Evolutionary conservation across 306 rosid genomes (phyloP), one percentile per base, ranked within the genome.

Genomic region (Trifolium repens): DNA sequence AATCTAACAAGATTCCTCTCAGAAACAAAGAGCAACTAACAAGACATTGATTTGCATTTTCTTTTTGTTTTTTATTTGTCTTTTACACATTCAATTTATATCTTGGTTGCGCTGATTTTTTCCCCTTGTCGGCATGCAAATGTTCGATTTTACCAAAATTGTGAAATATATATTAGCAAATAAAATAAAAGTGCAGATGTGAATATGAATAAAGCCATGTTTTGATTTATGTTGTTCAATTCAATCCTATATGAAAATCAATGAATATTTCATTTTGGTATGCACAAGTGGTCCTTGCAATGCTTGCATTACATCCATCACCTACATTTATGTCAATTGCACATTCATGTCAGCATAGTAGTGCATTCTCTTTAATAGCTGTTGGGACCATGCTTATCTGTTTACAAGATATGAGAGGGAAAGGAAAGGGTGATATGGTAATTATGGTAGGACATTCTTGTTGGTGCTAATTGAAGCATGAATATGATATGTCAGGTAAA

Each of bases 1-100:
- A 80, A 78, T 63, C 85, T 73, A 79, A 84, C 81, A 70, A 79
- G 72, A 74, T 86, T 71, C 87, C 89, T 65, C 53, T 87, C 6
- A 89, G 90, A 77, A 84, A 78, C 66, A 78, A 87, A 73, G 90
- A 92, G 79, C 88, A 76, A 79, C 89, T 90, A 78, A 75, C 92
- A 70, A 75, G 91, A 85, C 89, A 87, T 55, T 86, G 85, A 87
- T 74, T 54, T 39, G 62, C 71, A 42, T 44, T 35, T 59, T 61
- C 19, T 42, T 60, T 54, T 74, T 39, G 12, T 17, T 8, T 46
- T n/a, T 34, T 19, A 24, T 2, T 66, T 22, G 30, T 16, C 43
- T 54, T 35, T 54, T 59, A 17, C 57, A 50, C 77, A 81, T 69
- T 62, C 35, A 61, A 77, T 72, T 84, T 16, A 52, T 78, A 70